Base-by-base conservation (phyloP, 768 basidiomycete genomes). In the Suillus decipiens region DNA sequence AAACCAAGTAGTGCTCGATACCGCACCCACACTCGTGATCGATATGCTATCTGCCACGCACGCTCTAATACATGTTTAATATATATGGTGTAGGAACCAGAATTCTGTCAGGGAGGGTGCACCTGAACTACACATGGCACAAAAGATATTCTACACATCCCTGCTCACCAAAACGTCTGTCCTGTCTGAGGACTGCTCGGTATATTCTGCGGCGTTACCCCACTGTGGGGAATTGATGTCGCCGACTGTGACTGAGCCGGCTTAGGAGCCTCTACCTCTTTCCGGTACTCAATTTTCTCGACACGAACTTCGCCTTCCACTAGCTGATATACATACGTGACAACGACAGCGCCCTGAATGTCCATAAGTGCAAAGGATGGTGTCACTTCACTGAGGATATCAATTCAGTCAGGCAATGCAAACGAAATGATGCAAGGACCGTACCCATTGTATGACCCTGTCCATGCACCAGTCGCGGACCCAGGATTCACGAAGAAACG, bases 281-380 rank as follows among this genome's bases (percentile, higher is more conserved):
- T 90, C 63, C 89, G 80, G 79, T 88, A 93, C 73, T 93, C 91
- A 61, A 94, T 89, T 80, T 94, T 94, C 79, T 94, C 92, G 5
- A 94, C 92, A n/a, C 92, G 83, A 2, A 96, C 94, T 75, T 96
- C 95, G 47, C 93, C 92, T 48, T 96, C 94, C 51, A 96, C 90
- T 36, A 96, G 86, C 71, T 96, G 94, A 75, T 96, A 98, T 3
- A 99, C 95, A 71, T 97, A 99, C 2, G 96, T 99, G 33, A 97
- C 95, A 39, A 99, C 92, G 10, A 96, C 94, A 2, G 93, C 87
- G 5, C 97, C 97, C 77, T 99, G 97, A 41, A 99, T 89, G 73
- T 99, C 97, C 90, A 99, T 94, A 51, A 99, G 79, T 1, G 97
- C 97, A 71, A 99, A 99, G 2, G 94, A 95, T 0, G 97, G 96